These are phyloP conservation scores for Fistulinella staudtii DNA, from an alignment of 1,284 basidiomycete species.

Conservation along the genomic window DNA sequence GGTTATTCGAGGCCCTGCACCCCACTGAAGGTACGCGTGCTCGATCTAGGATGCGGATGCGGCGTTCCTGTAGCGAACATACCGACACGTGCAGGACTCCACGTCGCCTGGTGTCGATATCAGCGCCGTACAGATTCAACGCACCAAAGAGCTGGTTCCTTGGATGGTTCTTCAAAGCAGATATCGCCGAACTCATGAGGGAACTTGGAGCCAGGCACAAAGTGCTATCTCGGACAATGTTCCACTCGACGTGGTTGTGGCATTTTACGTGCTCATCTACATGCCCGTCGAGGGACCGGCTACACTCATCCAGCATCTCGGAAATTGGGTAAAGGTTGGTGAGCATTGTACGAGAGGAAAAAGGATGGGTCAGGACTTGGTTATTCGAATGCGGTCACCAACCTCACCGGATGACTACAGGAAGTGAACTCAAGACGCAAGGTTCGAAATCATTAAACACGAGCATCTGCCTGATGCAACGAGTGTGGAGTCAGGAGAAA, in stretches of 20 bases:
- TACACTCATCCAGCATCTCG: conserved; percentile 9
- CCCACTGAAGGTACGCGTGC: conserved; percentile 1
- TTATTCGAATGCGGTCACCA: conserved; percentile 7
- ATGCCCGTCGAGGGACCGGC: conserved; percentile 9
- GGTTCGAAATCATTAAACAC: conserved; percentile 11
- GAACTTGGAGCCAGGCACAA: background rate
- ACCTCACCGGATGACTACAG: conserved; percentile 7
- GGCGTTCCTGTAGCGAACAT: conserved; percentile 10
- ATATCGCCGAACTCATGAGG: conserved; percentile 7
- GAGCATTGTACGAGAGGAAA: conserved; percentile 9
- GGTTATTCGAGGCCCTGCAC: conserved; percentile 1
- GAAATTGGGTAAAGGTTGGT: conserved; percentile 18
- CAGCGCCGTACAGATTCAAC: conserved; percentile 8
- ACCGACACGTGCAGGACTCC: conserved; percentile 7
- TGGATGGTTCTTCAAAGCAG: conserved; percentile 3
- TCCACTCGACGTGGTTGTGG: conserved; percentile 3
- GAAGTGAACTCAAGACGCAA: conserved; percentile 5
- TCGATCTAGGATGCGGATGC: conserved; percentile 9
- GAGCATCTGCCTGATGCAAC: conserved; percentile 5
- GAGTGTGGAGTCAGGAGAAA: conserved; percentile 1
- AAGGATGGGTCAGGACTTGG: conserved; percentile 1
- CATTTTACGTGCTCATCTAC: conserved; percentile 6
- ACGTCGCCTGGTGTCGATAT: conserved; percentile 5
- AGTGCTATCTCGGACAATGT: background rate
- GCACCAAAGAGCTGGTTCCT: conserved; percentile 9